Base-by-base conservation (phyloP, 768 basidiomycete genomes). In the button mushroom (Agaricus bisporus) region DNA sequence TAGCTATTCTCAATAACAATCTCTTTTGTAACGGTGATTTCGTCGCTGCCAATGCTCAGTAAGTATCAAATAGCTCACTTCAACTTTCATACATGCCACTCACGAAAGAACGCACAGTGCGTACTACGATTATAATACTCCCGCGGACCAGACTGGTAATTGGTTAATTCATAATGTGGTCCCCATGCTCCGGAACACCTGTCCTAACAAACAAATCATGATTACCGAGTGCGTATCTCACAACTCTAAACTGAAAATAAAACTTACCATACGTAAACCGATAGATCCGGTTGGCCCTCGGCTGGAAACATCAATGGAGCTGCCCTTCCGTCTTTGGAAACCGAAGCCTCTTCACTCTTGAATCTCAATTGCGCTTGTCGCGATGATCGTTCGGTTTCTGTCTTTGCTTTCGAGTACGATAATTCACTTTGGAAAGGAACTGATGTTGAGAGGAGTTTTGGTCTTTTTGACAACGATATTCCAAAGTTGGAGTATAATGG, bases 241-340 rank as follows among this genome's bases (percentile, higher is more conserved):
- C 28, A 12, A 48, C 17, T 18, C 5, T 15, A 32, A 8, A 8
- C 12, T 12, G 28, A 22, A 15, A 3, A 25, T 12, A 9, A 28
- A 28, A 12, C 11, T 46, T 7, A 22, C 4, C 12, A 12, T 15
- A 4, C 17, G 9, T 22, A 22, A 22, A 22, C 22, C 28, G 15
- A 26, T 39, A 71, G 70, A 60, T 66, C 70, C 20, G 73, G 72
- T 29, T 75, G 71, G 72, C 71, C 73, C 10, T 73, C 73, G 7
- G 63, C 71, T 22, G 73, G 73, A 5, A 43, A 51, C 5, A 55
- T 45, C 8, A 56, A 59, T 38, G 67, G 69, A n/a, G 61, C 45
- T 0, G 73, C 70, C 1, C 65, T 64, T 4, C 60, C 70, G 6
- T 70, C 70, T 0, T 41, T 66, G 9, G 48, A 14, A 0, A 66